Evolutionary conservation across 257 asterid species (phyloP), one percentile per base, ranked within the genome.

Genomic region (Capsicum baccatum): DNA sequence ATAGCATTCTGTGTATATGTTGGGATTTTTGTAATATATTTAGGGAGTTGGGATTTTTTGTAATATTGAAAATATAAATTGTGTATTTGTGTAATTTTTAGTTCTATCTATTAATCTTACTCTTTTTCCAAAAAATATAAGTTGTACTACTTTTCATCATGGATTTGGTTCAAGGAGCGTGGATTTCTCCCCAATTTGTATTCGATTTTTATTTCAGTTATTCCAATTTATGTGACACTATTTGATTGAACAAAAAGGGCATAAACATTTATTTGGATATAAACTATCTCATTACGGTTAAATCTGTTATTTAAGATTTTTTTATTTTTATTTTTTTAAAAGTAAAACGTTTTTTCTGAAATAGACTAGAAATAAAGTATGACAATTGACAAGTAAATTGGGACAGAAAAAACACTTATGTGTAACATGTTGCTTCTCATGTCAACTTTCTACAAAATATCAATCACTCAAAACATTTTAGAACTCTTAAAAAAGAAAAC

Each of bases 211-310:
- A 67, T 35, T 35, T 26, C 2, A 3, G 7, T 35, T 3, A 1
- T 35, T 12, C 0, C 50, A 6, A 35, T 67, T 35, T 67, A 67
- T 7, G 48, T 35, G 0, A 14, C 47, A 2, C 0, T 26, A 1
- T 26, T 33, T 35, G 12, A 13, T 37, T 67, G 11, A 6, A 3
- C 48, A 67, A 35, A 10, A 35, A 33, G 7, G 2, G 42, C 42
- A 4, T 35, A 35, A 1, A 62, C 0, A 0, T 62, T 68, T 0
- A 0, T 0, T 4, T 37, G 4, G 0, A 7, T 68, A 39, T 37
- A 68, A 8, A 4, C 15, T 0, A 68, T 68, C 0, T 69, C 0
- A 39, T 39, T 16, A 39, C 4, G 0, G 5, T 0, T 39, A 0
- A 35, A 39, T 37, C 0, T 68, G 0, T 1, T 37, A 4, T 3